These are phyloP conservation scores for Vigna radiata DNA, from an alignment of 306 rosid species.

Conservation along the genomic window DNA sequence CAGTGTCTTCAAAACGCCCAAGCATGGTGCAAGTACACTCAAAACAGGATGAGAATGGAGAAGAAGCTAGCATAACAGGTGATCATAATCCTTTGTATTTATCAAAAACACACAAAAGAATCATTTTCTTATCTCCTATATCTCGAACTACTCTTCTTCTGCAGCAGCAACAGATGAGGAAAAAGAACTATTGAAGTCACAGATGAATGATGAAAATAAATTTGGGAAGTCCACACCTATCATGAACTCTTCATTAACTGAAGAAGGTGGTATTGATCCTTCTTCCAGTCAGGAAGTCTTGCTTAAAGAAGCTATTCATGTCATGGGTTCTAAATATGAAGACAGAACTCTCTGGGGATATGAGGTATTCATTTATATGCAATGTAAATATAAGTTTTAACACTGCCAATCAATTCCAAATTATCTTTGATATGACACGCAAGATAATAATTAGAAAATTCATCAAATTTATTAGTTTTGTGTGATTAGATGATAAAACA, in stretches of 20 bases:
- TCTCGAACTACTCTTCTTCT: slow-evolving; percentile 21
- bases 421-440: neutral
- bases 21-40: slow-evolving; percentile 67
- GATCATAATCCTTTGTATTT: slow-evolving; percentile 25
- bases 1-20: slow-evolving; percentile 83
- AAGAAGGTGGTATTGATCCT: slow-evolving; percentile 86
- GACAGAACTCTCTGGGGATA: slow-evolving; percentile 94
- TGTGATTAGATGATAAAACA: neutral
- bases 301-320: slow-evolving; percentile 96
- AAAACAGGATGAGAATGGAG: slow-evolving; percentile 76
- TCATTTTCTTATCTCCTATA: neutral
- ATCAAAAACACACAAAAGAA: neutral
- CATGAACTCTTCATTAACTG: slow-evolving; percentile 81
- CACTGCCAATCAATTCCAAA: neutral
- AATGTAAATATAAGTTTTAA: neutral
- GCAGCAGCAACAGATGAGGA: slow-evolving; percentile 67
- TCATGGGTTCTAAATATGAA: slow-evolving; percentile 85
- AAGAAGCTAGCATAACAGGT: slow-evolving; percentile 65
- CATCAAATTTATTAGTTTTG: neutral
- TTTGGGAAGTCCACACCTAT: slow-evolving; percentile 81
- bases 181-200: slow-evolving; percentile 70
- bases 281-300: slow-evolving; percentile 78
- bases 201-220: slow-evolving; percentile 75
- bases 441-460: neutral
- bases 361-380: slow-evolving; percentile 59